A percentile compares a stretch with the other conserved stretches of the same genome.
phyloP scores from a whole-genome alignment of 768 basidiomycete genomes.

The Naganishia vaughanmartiniae region DNA sequence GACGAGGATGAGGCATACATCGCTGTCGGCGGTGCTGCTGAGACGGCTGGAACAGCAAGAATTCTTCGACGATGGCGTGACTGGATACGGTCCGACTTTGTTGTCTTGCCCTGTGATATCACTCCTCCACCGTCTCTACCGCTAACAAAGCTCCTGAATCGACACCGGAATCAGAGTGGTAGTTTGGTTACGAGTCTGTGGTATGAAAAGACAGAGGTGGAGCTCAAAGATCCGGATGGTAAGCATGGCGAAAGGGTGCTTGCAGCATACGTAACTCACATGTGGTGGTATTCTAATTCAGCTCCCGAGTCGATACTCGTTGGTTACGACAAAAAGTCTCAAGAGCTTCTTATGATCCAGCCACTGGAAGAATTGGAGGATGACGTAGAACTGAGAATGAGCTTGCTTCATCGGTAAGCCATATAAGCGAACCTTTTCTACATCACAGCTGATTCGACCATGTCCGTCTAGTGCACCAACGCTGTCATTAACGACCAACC shows the following conservation, averaged over 20 bases:
- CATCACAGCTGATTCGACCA: constrained; percentile 30
- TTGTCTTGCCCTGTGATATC: constrained; percentile 87
- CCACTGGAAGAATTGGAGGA: constrained; percentile 63
- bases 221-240: constrained; percentile 44
- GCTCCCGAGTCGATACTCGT: constrained; percentile 49
- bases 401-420: constrained; percentile 65
- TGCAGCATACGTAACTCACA: not conserved
- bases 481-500: constrained; percentile 63
- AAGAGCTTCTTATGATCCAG: constrained; percentile 62
- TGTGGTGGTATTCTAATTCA: constrained; percentile 9
- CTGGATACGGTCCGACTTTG: constrained; percentile 64
- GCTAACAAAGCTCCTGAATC: constrained; percentile 69
- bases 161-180: constrained; percentile 61
- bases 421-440: constrained; percentile 15
- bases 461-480: constrained; percentile 64
- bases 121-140: constrained; percentile 72
- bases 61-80: constrained; percentile 32
- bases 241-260: not conserved
- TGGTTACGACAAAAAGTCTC: constrained; percentile 56
- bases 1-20: constrained; percentile 36
- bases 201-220: constrained; percentile 49
- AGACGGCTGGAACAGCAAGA: constrained; percentile 26
- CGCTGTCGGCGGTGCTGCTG: not conserved
- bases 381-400: constrained; percentile 72
- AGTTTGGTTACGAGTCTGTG: constrained; percentile 48